Evolutionary conservation across 352 stramenopile genomes (phyloP).

Genomic region (Phytophthora multivora): DNA sequence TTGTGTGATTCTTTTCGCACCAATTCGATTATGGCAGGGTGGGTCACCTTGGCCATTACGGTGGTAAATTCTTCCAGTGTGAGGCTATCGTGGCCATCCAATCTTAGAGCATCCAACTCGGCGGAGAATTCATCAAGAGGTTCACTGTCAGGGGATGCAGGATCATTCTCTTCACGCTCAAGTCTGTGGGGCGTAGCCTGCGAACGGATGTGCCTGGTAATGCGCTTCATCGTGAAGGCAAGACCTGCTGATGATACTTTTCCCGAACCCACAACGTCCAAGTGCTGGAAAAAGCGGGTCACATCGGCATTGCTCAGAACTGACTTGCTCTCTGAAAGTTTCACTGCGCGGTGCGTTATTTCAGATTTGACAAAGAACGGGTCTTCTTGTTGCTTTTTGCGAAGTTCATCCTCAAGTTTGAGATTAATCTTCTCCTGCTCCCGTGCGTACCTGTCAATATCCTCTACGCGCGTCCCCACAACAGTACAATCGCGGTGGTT

Average conservation of each 20-base stretch:
- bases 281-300: slow-evolving; percentile 49
- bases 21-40: slow-evolving; percentile 45
- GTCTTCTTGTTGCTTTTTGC: slow-evolving; percentile 10
- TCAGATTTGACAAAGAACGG: not conserved
- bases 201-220: slow-evolving; percentile 50
- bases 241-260: slow-evolving; percentile 52
- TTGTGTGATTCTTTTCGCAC: slow-evolving; percentile 56
- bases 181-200: not conserved
- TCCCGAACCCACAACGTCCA: slow-evolving; percentile 54
- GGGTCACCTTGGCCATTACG: slow-evolving; percentile 44
- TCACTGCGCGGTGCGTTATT: too few species aligned
- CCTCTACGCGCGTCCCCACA: slow-evolving; percentile 33
- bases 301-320: slow-evolving; percentile 10
- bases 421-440: slow-evolving; percentile 25
- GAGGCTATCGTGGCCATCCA: slow-evolving; percentile 21
- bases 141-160: not conserved
- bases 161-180: not conserved
- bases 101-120: slow-evolving; percentile 22
- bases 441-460: slow-evolving; percentile 47
- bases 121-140: slow-evolving; percentile 24
- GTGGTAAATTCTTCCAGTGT: slow-evolving; percentile 35
- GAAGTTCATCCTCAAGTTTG: slow-evolving; percentile 12
- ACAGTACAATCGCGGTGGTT: slow-evolving; percentile 44
- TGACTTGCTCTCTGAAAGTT: not conserved
- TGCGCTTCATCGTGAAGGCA: slow-evolving; percentile 36